These are phyloP conservation scores for Beauveria sp. DNA, from an alignment of 2,329 filamentous ascomycete genomes.

Conservation along the genomic window DNA sequence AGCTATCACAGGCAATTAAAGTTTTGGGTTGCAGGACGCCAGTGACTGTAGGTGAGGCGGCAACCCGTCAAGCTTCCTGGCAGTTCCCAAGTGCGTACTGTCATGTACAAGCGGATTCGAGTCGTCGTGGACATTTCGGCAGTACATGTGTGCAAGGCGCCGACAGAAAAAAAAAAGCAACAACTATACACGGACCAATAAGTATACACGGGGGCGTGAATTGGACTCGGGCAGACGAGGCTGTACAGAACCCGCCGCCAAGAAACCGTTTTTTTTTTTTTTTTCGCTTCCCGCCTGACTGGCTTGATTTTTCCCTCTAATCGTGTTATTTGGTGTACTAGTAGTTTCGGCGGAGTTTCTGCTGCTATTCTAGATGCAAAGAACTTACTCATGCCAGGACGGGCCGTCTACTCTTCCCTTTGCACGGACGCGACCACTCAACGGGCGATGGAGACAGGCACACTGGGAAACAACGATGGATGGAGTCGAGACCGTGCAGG, in stretches of 20 bases:
- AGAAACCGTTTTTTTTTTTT: background rate
- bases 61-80: background rate
- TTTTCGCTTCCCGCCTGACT: background rate
- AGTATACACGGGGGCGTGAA: background rate
- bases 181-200: background rate
- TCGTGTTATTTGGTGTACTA: background rate
- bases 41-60: background rate
- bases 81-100: background rate
- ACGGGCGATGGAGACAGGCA: too few relatives aligned
- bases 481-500: too few relatives aligned
- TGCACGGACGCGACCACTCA: too few relatives aligned
- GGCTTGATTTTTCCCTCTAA: background rate
- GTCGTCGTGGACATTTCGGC: background rate
- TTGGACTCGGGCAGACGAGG: background rate
- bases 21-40: slow-evolving; percentile 2
- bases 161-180: background rate
- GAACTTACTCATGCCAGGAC: too few relatives aligned
- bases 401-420: too few relatives aligned
- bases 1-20: background rate
- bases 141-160: background rate
- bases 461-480: too few relatives aligned
- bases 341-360: background rate
- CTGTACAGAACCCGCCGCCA: background rate
- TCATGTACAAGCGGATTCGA: background rate
- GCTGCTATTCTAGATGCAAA: too few relatives aligned